These are phyloP conservation scores for Acanthamoeba castellanii DNA, from an alignment of 208 protist species.

Conservation along the genomic window DNA sequence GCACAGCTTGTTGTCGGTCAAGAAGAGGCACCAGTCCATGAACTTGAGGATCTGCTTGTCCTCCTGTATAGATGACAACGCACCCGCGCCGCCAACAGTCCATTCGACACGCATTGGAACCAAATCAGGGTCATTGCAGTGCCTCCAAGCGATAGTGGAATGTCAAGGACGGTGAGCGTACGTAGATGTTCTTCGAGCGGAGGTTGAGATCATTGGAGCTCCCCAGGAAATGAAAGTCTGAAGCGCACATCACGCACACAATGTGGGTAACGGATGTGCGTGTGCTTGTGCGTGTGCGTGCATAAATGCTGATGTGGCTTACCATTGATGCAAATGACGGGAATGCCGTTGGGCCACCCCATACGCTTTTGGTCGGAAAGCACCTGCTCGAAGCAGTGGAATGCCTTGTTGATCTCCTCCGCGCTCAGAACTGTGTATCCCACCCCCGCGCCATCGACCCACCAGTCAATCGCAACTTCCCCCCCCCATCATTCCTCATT, in stretches of 20 bases:
- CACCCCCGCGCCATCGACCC: no score
- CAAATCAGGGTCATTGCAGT: neutral
- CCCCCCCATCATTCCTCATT: no score
- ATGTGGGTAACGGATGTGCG: neutral
- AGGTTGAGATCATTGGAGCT: constrained; percentile 66
- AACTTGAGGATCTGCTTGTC: constrained; percentile 70
- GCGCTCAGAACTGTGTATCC: neutral
- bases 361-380: constrained; percentile 39
- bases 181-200: constrained; percentile 50
- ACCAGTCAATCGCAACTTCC: neutral
- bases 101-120: neutral
- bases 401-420: constrained; percentile 62
- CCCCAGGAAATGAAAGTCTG: constrained; percentile 56
- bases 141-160: neutral
- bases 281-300: neutral
- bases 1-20: constrained; percentile 66
- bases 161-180: neutral
- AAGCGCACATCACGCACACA: neutral
- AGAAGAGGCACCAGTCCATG: constrained; percentile 65
- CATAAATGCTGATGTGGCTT: neutral
- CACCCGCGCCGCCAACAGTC: neutral
- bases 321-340: constrained; percentile 67
- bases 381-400: constrained; percentile 56
- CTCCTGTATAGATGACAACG: neutral
- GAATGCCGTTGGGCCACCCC: constrained; percentile 63